Evolutionary conservation across 352 stramenopile genomes (phyloP), one percentile per base, ranked within the genome.

Genomic region (Pythium aristosporum): DNA sequence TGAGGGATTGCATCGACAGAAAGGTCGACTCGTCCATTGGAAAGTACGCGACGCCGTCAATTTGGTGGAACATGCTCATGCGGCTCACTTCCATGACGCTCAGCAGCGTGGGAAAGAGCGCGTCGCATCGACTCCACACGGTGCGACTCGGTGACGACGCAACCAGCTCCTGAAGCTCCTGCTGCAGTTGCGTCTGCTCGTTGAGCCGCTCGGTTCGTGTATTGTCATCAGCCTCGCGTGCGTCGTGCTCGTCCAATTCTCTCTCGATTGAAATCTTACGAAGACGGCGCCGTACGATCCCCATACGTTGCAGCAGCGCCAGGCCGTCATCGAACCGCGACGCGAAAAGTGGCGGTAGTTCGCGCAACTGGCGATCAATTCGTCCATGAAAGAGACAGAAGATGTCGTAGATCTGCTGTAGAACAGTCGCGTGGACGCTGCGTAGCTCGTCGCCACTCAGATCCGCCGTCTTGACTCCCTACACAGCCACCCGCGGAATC

Each of bases 361-460:
- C 23, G 9, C 59, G 54, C 16, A 78, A 39, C 11, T 60, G 85
- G 67, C 63, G 72, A 20, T 84, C 74, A 44, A 90, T 73, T n/a
- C 51, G 73, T 1, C 77, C 79, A 53, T 87, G 65, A 43, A 90
- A 85, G 18, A 88, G 59, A 9, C 79, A 63, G 39, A 90, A 85
- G 34, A 77, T 71, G 42, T 67, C 67, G 68, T 90, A 83, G 36
- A 87, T 46, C 4, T 79, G 61, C n/a, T 63, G 61, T 13, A 88
- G 47, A 32, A 87, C 49, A 10, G 65, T 69, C 37, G 77, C 54
- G 21, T 81, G 79, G 4, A 70, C 73, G 18, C 53, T 25, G 9
- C 65, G 71, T 32, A 82, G 62, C 16, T 87, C 71, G 54, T 56
- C 76, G 68, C 84, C 50, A n/a, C 43, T 44, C 15, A 67, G 9